These are phyloP conservation scores for Neurospora tetrasperma DNA, from an alignment of 495 filamentous ascomycete genomes.

Conservation along the genomic window DNA sequence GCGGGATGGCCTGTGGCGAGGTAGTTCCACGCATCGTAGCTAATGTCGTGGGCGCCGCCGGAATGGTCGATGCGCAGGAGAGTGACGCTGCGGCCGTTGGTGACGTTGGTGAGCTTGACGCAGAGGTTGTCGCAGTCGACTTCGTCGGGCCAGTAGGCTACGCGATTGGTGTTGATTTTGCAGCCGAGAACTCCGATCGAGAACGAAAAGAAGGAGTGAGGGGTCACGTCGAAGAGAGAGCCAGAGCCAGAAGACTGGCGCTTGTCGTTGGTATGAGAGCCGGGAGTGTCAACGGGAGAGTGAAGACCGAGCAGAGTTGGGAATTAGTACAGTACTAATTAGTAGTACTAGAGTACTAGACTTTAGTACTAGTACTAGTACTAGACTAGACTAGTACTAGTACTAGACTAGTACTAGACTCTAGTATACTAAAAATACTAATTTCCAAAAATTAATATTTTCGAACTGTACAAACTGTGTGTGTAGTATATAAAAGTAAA, in stretches of 20 bases:
- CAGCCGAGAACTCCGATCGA: slow-evolving; percentile 30
- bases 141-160: slow-evolving; percentile 26
- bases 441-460: too few relatives aligned
- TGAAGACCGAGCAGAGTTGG: too few relatives aligned
- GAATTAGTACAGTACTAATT: too few relatives aligned
- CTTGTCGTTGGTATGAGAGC: background rate
- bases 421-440: too few relatives aligned
- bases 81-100: slow-evolving; percentile 16
- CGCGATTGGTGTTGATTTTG: slow-evolving; percentile 27
- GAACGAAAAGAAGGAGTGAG: slow-evolving; percentile 28
- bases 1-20: slow-evolving; percentile 25
- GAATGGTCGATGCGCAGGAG: slow-evolving; percentile 28
- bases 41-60: slow-evolving; percentile 26
- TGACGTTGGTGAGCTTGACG: slow-evolving; percentile 18
- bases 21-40: slow-evolving; percentile 31
- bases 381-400: too few relatives aligned
- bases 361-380: too few relatives aligned
- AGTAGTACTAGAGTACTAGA: too few relatives aligned
- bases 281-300: background rate
- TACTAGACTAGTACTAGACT: too few relatives aligned
- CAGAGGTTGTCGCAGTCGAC: slow-evolving; percentile 30
- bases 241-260: background rate
- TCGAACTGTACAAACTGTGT: too few relatives aligned
- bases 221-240: slow-evolving; percentile 16
- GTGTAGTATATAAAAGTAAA: too few relatives aligned